Evolutionary conservation across 2,329 filamentous ascomycete genomes (phyloP).

Genomic region (Periconia digitata): DNA sequence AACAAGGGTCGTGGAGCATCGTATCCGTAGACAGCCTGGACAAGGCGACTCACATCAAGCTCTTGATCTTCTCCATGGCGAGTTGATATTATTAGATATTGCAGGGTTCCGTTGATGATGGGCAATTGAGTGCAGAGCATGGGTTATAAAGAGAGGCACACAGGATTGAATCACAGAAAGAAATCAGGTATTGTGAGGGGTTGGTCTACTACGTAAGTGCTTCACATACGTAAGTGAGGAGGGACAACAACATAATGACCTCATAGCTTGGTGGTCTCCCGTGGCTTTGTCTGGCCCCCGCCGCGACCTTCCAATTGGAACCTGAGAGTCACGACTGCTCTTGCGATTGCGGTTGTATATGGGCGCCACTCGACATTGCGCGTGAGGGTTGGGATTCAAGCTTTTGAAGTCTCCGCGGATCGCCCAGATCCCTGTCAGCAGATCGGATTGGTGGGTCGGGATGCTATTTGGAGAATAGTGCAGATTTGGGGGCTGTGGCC

Average conservation of each 20-base stretch:
- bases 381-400: neutral
- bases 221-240: no score
- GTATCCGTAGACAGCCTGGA: neutral
- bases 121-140: no score
- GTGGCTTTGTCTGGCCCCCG: neutral
- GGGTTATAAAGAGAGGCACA: no score
- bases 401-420: neutral
- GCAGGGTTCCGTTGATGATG: no score
- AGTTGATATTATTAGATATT: no score
- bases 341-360: neutral
- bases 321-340: neutral
- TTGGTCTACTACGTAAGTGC: neutral
- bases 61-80: conserved; percentile 51
- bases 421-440: neutral
- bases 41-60: conserved; percentile 41
- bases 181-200: neutral
- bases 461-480: no score
- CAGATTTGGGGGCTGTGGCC: no score
- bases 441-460: no score
- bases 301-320: neutral
- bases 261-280: neutral
- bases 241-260: neutral
- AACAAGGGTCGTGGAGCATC: neutral
- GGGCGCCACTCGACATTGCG: neutral
- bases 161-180: neutral